Evolutionary conservation across 768 basidiomycete species (phyloP), one percentile per base, ranked within the genome.

Genomic region (Tubosaeta sp.): DNA sequence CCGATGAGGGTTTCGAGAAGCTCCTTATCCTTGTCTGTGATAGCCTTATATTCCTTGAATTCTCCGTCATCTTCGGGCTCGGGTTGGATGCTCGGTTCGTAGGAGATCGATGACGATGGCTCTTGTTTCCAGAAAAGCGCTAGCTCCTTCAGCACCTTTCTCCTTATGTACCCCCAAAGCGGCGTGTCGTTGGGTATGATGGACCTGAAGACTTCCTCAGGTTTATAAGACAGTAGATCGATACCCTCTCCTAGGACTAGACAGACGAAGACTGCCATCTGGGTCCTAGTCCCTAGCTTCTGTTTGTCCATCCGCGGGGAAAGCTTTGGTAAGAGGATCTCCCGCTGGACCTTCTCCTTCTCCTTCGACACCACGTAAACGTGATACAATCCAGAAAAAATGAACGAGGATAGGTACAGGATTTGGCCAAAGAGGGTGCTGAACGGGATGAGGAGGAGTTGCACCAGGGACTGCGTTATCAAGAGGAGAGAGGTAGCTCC

Each of bases 341-440:
- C 47, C 24, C 46, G 29, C 12, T 69, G 65, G 14, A 54, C 25
- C 5, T 18, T 30, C 19, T 60, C 49, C 40, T 48, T 58, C n/a
- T 75, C 68, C 60, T 73, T 53, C 1, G 65, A 63, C 5, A 49
- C 58, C 43, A 72, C 56, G 21, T 51, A 67, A 1, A 66, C 31
- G 27, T 71, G 71, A 49, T 72, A 71, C 4, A 21, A 25, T 38
- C 70, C 69, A 1, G 70, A 71, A 6, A 56, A 58, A 16, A 60
- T 45, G 40, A 71, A 55, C n/a, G 67, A 60, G 36, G 54, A 0
- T 6, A 71, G 63, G 44, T 61, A 65, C 43, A 62, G 12, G 27
- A 70, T 61, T 47, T 71, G 70, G 14, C 69, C 69, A 18, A 71
- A 69, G 32, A 71, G 54, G 13, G 57, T 59, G 47, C 62, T 49